phyloP scores from a whole-genome alignment of 2,329 filamentous ascomycete genomes.

The Paraconiothyrium brasiliense region DNA sequence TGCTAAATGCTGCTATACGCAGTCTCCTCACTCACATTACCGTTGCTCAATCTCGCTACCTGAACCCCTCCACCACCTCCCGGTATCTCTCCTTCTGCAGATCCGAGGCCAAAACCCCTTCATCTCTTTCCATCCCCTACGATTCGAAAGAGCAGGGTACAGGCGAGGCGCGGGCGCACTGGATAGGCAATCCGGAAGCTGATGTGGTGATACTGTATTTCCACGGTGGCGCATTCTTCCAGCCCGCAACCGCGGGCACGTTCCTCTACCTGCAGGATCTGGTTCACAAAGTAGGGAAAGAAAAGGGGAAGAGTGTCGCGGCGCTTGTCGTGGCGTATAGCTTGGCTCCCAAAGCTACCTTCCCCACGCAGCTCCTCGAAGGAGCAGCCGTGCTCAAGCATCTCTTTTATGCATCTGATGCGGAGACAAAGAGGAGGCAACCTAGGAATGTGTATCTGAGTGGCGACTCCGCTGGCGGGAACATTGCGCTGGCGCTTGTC shows the following conservation, averaged over 20 bases:
- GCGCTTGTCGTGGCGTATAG: constrained; percentile 33
- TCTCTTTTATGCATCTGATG: constrained; percentile 22
- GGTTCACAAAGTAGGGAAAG: constrained; percentile 22
- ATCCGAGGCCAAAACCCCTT: constrained; percentile 18
- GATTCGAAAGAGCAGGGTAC: constrained; percentile 3
- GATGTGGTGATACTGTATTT: constrained; percentile 31
- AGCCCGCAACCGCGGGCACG: constrained; percentile 21
- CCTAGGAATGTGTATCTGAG: constrained; percentile 18
- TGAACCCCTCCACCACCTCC: constrained; percentile 26
- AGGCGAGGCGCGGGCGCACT: constrained; percentile 31
- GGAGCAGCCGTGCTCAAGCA: constrained; percentile 27
- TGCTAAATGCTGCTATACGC: constrained; percentile 28
- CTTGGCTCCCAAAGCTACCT: constrained; percentile 29
- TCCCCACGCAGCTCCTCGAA: constrained; percentile 36
- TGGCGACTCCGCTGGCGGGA: constrained; percentile 35
- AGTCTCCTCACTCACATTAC: constrained; percentile 26
- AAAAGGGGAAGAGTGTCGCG: constrained; percentile 24
- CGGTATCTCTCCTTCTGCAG: constrained; percentile 30
- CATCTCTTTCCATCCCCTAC: constrained; percentile 19
- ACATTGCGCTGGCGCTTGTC: constrained; percentile 30
- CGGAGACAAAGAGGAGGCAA: constrained; percentile 19
- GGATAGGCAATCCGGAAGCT: constrained; percentile 34
- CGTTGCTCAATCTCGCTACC: constrained; percentile 31
- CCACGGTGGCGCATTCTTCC: constrained; percentile 37
- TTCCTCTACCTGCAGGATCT: constrained; percentile 20